Conservation (phyloP, 2,329 filamentous ascomycete genomes). For the Colletotrichum sp. region DNA sequence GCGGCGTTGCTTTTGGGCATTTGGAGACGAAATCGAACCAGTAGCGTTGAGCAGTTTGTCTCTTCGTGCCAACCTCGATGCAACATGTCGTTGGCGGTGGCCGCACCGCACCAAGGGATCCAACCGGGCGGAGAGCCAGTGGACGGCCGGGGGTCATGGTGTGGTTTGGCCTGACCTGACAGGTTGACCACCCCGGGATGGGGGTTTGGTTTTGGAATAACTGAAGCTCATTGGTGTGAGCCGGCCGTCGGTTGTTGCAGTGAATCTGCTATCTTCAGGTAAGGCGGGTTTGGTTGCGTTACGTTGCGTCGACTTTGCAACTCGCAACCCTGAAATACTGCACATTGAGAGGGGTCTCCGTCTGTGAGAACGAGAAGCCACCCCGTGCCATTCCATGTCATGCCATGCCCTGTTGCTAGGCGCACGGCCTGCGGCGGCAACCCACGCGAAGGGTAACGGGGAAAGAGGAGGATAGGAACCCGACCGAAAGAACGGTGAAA, state of each 20-base stretch:
- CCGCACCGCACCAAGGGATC: slow-evolving; percentile 13
- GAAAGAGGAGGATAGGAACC: neutral
- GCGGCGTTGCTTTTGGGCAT: neutral
- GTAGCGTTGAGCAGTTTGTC: neutral
- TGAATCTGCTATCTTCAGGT: slow-evolving; percentile 12
- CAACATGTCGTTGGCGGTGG: slow-evolving; percentile 13
- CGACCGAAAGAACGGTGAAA: neutral
- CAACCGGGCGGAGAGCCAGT: slow-evolving; percentile 15
- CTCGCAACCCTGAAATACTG: neutral
- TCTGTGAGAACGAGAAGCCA: neutral
- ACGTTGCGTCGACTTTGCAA: slow-evolving; percentile 12
- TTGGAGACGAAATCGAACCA: slow-evolving; percentile 3
- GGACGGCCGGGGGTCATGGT: neutral
- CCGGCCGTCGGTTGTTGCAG: neutral
- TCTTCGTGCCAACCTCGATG: slow-evolving; percentile 2
- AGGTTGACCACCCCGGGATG: neutral
- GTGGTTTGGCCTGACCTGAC: neutral
- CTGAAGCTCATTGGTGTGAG: neutral
- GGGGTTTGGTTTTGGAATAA: neutral
- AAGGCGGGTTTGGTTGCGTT: slow-evolving; percentile 7
- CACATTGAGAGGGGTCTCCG: neutral
- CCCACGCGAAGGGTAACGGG: neutral
- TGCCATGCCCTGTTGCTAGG: neutral
- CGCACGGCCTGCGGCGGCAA: neutral
- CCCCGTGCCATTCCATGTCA: neutral